Percentiles rank a stretch among this genome's conserved stretches.
phyloP scores from a whole-genome alignment of 495 filamentous ascomycete genomes.

The Neurospora tetraspora region DNA sequence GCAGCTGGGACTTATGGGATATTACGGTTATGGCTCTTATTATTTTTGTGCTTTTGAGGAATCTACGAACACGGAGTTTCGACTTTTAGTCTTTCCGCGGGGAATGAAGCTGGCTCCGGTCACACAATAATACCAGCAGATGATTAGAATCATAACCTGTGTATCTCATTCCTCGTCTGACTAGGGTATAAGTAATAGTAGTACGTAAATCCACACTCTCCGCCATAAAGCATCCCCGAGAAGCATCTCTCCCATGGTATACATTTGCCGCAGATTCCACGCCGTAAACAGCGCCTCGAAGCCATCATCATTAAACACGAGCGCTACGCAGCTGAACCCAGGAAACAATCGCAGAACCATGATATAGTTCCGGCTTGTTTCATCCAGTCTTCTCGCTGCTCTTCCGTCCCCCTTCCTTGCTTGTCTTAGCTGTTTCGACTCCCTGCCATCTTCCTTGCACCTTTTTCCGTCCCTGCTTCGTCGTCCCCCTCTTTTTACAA shows the following conservation, averaged over 20 bases:
- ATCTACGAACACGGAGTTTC: not conserved
- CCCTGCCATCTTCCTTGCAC: not conserved
- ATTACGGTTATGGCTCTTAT: not conserved
- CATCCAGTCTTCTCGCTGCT: not conserved
- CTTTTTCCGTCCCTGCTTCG: not conserved
- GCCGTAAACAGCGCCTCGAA: not conserved
- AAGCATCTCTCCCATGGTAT: not conserved
- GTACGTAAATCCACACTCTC: not conserved
- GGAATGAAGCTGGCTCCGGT: not conserved
- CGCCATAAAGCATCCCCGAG: not conserved
- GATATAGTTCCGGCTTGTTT: not conserved
- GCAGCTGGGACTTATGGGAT: not conserved
- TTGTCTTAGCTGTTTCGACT: not conserved
- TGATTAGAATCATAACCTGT: not conserved
- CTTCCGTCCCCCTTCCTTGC: not conserved
- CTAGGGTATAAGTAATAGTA: not conserved
- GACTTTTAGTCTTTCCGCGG: not conserved
- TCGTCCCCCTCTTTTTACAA: not conserved
- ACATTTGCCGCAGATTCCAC: not conserved
- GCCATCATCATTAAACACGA: not conserved
- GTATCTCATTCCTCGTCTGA: not conserved
- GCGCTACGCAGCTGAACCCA: not conserved
- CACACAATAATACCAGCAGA: not conserved
- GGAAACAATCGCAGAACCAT: not conserved
- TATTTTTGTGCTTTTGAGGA: not conserved